phyloP scores from a whole-genome alignment of 2,329 filamentous ascomycete species.

The Cladosporium sp. region DNA sequence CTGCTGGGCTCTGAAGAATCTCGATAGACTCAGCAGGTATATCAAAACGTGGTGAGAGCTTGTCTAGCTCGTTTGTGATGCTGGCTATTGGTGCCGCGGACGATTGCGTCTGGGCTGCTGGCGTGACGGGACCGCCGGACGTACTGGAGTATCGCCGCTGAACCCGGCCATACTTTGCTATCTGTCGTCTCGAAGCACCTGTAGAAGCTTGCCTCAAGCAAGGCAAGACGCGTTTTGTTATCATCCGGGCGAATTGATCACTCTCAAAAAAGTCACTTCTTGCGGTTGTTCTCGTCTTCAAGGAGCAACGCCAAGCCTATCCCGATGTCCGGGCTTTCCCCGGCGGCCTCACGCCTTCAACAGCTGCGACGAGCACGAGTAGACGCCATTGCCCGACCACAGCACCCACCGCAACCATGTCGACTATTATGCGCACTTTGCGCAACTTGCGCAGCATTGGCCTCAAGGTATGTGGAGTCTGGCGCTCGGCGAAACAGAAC shows the following conservation, averaged over 20 bases:
- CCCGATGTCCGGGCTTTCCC: neutral
- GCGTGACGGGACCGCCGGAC: constrained; percentile 12
- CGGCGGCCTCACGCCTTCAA: constrained; percentile 5
- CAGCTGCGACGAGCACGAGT: neutral
- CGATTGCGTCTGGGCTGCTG: constrained; percentile 13
- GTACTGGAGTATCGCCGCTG: constrained; percentile 23
- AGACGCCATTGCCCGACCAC: neutral
- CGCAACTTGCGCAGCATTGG: constrained; percentile 83
- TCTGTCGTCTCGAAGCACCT: neutral
- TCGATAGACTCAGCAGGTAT: constrained; percentile 72
- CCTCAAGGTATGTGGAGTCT: constrained; percentile 57
- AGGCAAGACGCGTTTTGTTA: constrained; percentile 21
- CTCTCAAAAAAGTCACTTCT: neutral
- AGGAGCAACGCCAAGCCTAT: neutral
- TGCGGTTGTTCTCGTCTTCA: neutral
- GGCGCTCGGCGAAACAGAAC: neutral
- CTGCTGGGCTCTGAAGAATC: constrained; percentile 71
- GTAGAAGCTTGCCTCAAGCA: constrained; percentile 18
- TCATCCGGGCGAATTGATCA: constrained; percentile 18
- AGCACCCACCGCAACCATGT: constrained; percentile 59
- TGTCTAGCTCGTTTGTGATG: constrained; percentile 72
- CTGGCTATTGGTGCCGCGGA: constrained; percentile 49
- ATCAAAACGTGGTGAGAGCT: constrained; percentile 83
- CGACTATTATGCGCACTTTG: constrained; percentile 79
- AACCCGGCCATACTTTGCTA: constrained; percentile 7